phyloP scores from a whole-genome alignment of 2,329 filamentous ascomycete species.

The Penicillium sp. region DNA sequence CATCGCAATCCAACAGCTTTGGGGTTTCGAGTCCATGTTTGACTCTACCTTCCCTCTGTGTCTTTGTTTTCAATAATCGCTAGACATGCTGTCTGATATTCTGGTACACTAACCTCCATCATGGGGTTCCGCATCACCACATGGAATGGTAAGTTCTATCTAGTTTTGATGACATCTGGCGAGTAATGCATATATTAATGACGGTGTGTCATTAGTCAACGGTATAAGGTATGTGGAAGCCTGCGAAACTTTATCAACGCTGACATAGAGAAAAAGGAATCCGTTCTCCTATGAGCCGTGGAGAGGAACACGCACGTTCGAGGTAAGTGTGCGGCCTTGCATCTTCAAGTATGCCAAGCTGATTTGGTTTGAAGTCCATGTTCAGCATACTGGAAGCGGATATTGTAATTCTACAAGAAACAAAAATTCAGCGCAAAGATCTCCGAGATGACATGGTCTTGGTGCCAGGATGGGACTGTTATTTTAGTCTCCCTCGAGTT shows the following conservation, averaged over 20 bases:
- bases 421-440: constrained; percentile 93
- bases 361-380: constrained; percentile 64
- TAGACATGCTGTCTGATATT: constrained; percentile 10
- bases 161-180: not conserved
- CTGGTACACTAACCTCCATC: constrained; percentile 25
- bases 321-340: constrained; percentile 48
- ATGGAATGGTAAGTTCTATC: constrained; percentile 68
- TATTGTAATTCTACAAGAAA: constrained; percentile 92
- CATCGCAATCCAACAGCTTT: not conserved
- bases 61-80: too few species aligned
- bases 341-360: not conserved
- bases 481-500: constrained; percentile 86
- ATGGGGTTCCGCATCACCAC: constrained; percentile 81
- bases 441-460: constrained; percentile 93
- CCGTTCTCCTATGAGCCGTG: constrained; percentile 84
- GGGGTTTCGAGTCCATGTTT: not conserved
- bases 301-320: constrained; percentile 68
- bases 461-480: constrained; percentile 92
- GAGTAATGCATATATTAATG: constrained; percentile 23
- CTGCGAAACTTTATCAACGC: not conserved
- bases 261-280: constrained; percentile 55
- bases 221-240: constrained; percentile 63
- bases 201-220: constrained; percentile 58
- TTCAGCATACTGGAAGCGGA: constrained; percentile 91
- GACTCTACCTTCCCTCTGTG: not conserved